A percentile compares a stretch with the other conserved stretches of the same genome.
Conservation (phyloP, 352 stramenopile species). For the Globisporangium okanoganense region DNA sequence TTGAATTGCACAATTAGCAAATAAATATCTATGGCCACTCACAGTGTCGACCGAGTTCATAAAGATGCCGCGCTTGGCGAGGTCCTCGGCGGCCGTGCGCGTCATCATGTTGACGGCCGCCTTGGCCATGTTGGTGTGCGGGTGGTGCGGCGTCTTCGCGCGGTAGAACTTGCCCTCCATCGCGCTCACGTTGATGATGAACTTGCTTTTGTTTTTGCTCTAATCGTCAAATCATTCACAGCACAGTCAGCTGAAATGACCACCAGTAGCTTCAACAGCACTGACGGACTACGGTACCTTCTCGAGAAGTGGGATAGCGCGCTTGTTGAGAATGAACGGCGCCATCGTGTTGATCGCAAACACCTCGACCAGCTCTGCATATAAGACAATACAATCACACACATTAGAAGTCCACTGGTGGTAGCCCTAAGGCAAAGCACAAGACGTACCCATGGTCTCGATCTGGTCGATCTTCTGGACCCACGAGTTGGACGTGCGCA, state of each 20-base stretch:
- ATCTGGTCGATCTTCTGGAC: slow-evolving; percentile 76
- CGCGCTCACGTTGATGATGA: slow-evolving; percentile 94
- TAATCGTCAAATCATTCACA: slow-evolving; percentile 7
- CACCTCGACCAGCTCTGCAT: slow-evolving; percentile 71
- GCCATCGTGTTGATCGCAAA: slow-evolving; percentile 93
- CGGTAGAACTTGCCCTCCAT: slow-evolving; percentile 97
- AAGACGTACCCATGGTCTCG: slow-evolving; percentile 55
- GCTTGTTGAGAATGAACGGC: slow-evolving; percentile 93
- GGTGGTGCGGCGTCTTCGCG: slow-evolving; percentile 92
- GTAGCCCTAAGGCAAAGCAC: background rate
- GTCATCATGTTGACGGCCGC: slow-evolving; percentile 97
- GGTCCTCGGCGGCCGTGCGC: slow-evolving; percentile 87
- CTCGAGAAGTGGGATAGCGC: slow-evolving; percentile 54
- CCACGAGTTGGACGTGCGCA: slow-evolving; percentile 92
- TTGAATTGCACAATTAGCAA: background rate
- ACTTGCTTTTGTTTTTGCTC: slow-evolving; percentile 45
- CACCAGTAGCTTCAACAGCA: background rate
- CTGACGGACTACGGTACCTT: slow-evolving; percentile 27
- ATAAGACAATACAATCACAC: slow-evolving; percentile 1
- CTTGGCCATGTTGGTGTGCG: slow-evolving; percentile 97
- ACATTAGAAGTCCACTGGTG: background rate
- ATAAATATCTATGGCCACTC: background rate
- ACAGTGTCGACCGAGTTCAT: slow-evolving; percentile 96
- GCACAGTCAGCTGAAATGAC: background rate
- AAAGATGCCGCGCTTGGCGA: slow-evolving; percentile 86